Evolutionary conservation across 306 rosid species (phyloP).

Genomic region (Sophora flavescens): DNA sequence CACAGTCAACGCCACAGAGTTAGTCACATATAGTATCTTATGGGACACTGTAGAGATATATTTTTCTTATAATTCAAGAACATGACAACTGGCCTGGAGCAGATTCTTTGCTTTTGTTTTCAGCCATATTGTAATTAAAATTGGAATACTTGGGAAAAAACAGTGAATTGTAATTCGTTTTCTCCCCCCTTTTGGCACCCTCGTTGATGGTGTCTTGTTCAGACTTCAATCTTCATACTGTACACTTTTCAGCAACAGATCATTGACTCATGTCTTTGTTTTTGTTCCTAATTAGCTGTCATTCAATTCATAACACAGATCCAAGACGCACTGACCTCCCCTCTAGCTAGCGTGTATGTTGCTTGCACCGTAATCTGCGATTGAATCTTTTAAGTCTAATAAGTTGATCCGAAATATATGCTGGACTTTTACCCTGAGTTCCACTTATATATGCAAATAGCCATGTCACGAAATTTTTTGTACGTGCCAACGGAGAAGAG

Average conservation of each 20-base stretch:
- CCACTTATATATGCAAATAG: background rate
- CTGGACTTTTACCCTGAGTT: background rate
- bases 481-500: too few relatives aligned
- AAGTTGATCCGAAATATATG: background rate
- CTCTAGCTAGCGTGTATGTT: background rate
- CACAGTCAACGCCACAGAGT: background rate
- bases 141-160: background rate
- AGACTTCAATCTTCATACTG: background rate
- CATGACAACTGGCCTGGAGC: slow-evolving; percentile 22
- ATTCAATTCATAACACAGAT: background rate
- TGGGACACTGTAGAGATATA: slow-evolving; percentile 4
- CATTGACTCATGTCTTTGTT: background rate
- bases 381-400: background rate
- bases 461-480: background rate
- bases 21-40: slow-evolving; percentile 6
- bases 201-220: background rate
- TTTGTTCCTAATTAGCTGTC: background rate
- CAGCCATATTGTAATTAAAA: background rate
- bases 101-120: slow-evolving; percentile 45
- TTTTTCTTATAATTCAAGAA: slow-evolving; percentile 33
- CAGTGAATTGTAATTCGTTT: background rate
- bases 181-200: background rate
- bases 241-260: background rate
- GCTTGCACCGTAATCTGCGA: background rate
- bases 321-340: background rate